Base-by-base conservation (phyloP, 2,329 filamentous ascomycete genomes). In the Verticillium tricorpus region DNA sequence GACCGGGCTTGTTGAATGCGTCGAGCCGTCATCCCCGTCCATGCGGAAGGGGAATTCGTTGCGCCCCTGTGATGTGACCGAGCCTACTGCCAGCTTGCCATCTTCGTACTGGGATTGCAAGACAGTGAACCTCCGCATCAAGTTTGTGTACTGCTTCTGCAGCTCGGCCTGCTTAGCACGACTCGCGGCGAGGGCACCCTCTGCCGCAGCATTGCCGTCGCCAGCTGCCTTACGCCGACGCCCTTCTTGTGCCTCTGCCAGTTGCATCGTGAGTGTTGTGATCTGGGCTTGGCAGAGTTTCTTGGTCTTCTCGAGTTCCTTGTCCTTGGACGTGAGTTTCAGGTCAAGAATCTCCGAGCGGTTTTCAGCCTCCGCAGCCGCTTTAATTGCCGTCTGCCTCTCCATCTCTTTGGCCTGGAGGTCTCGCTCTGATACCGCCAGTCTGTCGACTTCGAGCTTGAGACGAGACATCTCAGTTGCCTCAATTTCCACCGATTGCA, bases 351-450 rank as follows among this genome's bases (percentile, higher is more conserved):
- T 77, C 65, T 88, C 82, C 7, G 87, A 80, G 58, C 85, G 82
- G 61, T 80, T 84, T 40, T 86, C 80, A 14, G 88, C 80, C 34
- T 84, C 78, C 17, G 85, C 82, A 1, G 86, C 84, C 32, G 84
- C 81, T n/a, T 83, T 80, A 56, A 85, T 80, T 1, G 85, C 82
- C 22, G 76, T 75, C 60, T 87, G 80, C 50, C 85, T 81, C 63
- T 87, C 84, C 37, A 83, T 77, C 67, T 92, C 87, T 55, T 82
- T 82, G 52, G 85, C 84, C 69, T 92, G 87, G 60, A 85, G 84
- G 56, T 87, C 83, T 2, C 85, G 82, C 64, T 91, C 80, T 22
- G 83, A 82, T 17, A 81, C 80, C n/a, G 85, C 83, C 32, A 91
- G 77, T 32, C 84, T 80, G 25, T 82, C 78, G 2, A 90, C 81